Evolutionary conservation across 257 asterid species (phyloP), one percentile per base, ranked within the genome.

Genomic region (Cordia subcordata): DNA sequence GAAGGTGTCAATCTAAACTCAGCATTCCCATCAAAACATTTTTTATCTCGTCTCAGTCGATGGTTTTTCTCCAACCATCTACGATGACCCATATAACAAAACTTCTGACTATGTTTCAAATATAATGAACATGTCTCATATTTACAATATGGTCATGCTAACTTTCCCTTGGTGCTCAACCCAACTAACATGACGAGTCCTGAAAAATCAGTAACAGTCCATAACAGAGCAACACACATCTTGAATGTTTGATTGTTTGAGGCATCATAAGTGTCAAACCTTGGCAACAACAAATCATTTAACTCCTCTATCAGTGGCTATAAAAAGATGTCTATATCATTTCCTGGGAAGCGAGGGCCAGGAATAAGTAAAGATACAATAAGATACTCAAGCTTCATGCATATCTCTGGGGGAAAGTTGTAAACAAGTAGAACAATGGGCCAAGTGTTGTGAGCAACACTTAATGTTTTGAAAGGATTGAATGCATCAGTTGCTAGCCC

Each of bases 111-210:
- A n/a, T n/a, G n/a, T n/a, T n/a, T n/a, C n/a, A n/a, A n/a, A n/a
- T n/a, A n/a, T n/a, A n/a, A n/a, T n/a, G n/a, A n/a, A n/a, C n/a
- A n/a, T n/a, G n/a, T n/a, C n/a, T n/a, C n/a, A n/a, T n/a, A n/a
- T n/a, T 69, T 57, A 12, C 68, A 69, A 12, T 32, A 13, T 0
- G 65, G 74, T 8, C 64, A 69, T 5, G 65, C 74, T 27, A 69
- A 44, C 13, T 62, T 20, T 4, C 74, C 69, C 17, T 62, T 55
- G 4, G 68, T 61, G 19, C 73, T 68, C 68, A 64, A 69, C n/a
- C 69, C 49, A 20, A 33, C 62, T 17, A 69, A 62, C 49, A 49
- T 63, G 5, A 65, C 62, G 27, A 46, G 63, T 14, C 40, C 39
- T 5, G 64, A 38, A 32, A 55, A 57, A 38, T 35, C 61, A n/a